Evolutionary conservation across 1,284 basidiomycete genomes (phyloP), one percentile per base, ranked within the genome.

Genomic region (Agroathelia rolfsii): DNA sequence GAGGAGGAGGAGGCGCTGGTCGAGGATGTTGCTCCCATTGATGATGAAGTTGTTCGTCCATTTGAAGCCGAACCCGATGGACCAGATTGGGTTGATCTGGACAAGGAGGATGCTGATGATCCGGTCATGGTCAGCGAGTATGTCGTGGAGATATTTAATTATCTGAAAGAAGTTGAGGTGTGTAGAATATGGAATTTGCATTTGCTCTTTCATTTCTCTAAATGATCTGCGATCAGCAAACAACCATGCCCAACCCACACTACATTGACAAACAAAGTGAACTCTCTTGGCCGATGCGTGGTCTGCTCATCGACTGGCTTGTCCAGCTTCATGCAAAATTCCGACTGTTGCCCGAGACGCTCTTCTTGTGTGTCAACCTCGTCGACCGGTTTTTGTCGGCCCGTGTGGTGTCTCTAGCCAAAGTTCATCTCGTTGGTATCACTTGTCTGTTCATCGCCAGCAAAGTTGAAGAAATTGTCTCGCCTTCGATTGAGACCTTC

Each of bases 81-180:
- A 13, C 60, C 67, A n/a, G 51, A 64, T 14, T 84, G 82, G 90
- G 81, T 84, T 20, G 92, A 97, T 52, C 69, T 97, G 12, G 94
- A 97, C 48, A 81, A 77, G 3, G 93, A 92, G 36, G 94, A 98
- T 51, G 71, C 62, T n/a, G 89, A 92, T 37, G 94, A 98, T 53
- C 93, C 93, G 10, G 62, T 87, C 39, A 97, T 97, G 93, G 93
- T 95, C 40, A 85, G 80, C 59, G 90, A 97, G 60, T 98, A 98
- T 52, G 93, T 95, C 34, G 66, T 70, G 16, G 95, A 97, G 41
- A 94, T 97, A 38, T 95, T 95, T 59, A 64, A 82, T 32, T 97
- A 98, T 63, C 75, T 97, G 62, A 83, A 85, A 53, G 61, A 76
- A 41, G 57, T 72, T 33, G 79, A 82, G 66, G 79, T 81, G 37